Evolutionary conservation across 78 protist genomes (phyloP), one percentile per base, ranked within the genome.

Genomic region (Reticulomyxa filosa): DNA sequence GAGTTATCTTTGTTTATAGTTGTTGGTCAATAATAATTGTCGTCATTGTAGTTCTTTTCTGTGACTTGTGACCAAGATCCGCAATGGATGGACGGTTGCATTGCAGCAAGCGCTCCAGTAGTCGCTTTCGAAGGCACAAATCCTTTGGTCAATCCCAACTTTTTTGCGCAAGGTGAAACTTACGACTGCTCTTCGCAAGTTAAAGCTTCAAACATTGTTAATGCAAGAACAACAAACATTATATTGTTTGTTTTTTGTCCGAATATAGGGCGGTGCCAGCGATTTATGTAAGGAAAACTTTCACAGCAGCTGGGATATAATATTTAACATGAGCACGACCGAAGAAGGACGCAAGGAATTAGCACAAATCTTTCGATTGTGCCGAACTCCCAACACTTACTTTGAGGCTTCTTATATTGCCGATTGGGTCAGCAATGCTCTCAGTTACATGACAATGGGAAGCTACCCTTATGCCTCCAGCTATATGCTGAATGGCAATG

Each of bases 61-160:
- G n/a, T n/a, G n/a, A n/a, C n/a, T n/a, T n/a, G n/a, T n/a, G n/a
- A n/a, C n/a, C n/a, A n/a, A n/a, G n/a, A n/a, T 32, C 65, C 67
- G 6, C 46, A 57, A 20, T 32, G 42, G 2, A 6, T 57, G 39
- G 66, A 26, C 51, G 70, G 76, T 26, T 46, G 29, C 26, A 62
- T 65, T 30, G 71, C 71, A 2, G 70, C 64, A 22, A 20, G 33
- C 52, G 73, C 69, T 30, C 69, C 70, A 1, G 32, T 65, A 25
- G n/a, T 2, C n/a, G 3, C 1, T 32, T 39, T 57, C 25, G 7
- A 1, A 7, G 57, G 53, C 34, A 3, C 23, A 17, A 3, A 0
- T 20, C 50, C 0, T 20, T 10, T 29, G 59, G 59, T 42, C 29
- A 42, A 42, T 17, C 50, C 50, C 50, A 42, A 42, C 50, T 42